These are phyloP conservation scores for Blepharisma undulans DNA, from an alignment of 169 alveolate species.

Conservation along the genomic window DNA sequence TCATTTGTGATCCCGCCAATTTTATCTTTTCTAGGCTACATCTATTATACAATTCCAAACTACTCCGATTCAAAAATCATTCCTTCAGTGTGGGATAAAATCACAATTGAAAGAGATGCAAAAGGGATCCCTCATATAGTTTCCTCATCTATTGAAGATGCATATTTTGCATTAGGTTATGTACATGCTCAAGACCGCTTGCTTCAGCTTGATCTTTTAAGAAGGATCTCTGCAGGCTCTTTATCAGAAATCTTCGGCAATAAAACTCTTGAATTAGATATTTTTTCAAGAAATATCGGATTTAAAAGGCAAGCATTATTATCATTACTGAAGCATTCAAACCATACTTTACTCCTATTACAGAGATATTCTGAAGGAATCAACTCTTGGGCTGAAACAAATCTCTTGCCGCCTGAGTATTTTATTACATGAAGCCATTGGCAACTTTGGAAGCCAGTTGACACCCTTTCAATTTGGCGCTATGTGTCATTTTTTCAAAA, in stretches of 20 bases:
- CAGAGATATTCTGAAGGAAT: slow-evolving; percentile 10
- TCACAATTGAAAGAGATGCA: background rate
- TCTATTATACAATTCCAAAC: background rate
- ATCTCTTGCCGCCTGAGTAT: background rate
- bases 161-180: slow-evolving; percentile 32
- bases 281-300: background rate
- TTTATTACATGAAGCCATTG: background rate
- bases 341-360: background rate
- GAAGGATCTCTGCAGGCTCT: slow-evolving; percentile 27
- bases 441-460: background rate
- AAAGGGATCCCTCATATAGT: slow-evolving; percentile 16
- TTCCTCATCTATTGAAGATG: background rate
- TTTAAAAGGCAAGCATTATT: background rate
- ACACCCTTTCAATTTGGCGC: background rate
- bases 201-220: slow-evolving; percentile 12
- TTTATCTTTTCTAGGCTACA: background rate
- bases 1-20: background rate
- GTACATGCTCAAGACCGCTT: slow-evolving; percentile 21
- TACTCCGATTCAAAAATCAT: background rate
- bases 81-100: background rate
- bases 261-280: slow-evolving; percentile 3
- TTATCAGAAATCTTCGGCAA: slow-evolving; percentile 28
- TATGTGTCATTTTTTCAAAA: background rate
- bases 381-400: background rate
- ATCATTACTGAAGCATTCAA: background rate